Evolutionary conservation across 2,329 filamentous ascomycete species (phyloP), one percentile per base, ranked within the genome.

Genomic region (Metarhizium robertsii): DNA sequence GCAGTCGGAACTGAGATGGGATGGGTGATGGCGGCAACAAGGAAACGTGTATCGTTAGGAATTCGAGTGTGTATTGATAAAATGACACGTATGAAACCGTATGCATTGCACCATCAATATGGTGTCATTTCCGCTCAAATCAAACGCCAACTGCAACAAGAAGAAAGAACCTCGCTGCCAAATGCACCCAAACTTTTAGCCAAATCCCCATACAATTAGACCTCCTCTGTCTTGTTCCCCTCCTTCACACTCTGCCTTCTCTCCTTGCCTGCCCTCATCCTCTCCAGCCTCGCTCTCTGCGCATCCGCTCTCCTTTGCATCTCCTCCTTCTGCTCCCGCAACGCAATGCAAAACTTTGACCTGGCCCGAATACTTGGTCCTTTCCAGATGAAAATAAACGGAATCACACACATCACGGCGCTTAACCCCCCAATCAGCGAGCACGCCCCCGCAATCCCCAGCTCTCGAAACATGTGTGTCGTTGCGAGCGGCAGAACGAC

Each of bases 401-500:
- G 79, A 7, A 80, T 74, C 25, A 69, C 61, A 56, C 75, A 78
- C 72, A 81, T 79, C 34, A 76, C 58, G 16, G 76, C 67, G 57
- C 75, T 78, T 3, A 81, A 63, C 0, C 76, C 77, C 6, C 74
- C 79, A 1, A 81, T 71, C 6, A 81, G 65, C 16, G 76, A 75
- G 54, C 77, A 79, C 16, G 77, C 77, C 1, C 78, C 77, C 1
- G 70, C 60, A 25, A 81, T 77, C 1, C 75, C 74, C 1, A 81
- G 70, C 3, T 64, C 64, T 2, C 59, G 53, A 56, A 81, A 81
- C 75, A 81, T 79, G 57, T 69, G 73, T 1, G 70, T 67, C 4
- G 78, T 77, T 4, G 78, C 78, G 30, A 87, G 71, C 3, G 84
- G 83, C 48, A 87, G 72, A 2, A 85, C 70, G 0, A 96, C 92